Conservation (phyloP, 352 stramenopile species). For the Achlya hypogyna region DNA sequence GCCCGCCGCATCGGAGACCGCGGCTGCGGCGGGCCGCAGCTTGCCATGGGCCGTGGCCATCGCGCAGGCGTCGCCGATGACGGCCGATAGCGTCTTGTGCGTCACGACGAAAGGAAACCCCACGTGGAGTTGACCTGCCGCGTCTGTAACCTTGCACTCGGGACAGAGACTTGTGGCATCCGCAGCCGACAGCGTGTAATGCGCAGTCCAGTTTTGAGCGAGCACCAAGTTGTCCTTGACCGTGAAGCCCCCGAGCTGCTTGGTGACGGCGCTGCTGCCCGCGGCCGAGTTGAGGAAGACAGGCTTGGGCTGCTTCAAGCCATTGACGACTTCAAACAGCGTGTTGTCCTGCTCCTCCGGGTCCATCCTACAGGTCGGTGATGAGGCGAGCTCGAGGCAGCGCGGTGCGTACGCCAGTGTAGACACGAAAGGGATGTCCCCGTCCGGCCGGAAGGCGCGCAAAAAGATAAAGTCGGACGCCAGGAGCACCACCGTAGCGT, state of each 20-base stretch:
- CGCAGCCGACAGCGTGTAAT: neutral
- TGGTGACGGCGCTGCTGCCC: neutral
- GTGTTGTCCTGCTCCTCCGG: conserved; percentile 42
- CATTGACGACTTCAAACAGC: conserved; percentile 55
- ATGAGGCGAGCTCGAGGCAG: conserved; percentile 17
- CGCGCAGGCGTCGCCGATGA: conserved; percentile 61
- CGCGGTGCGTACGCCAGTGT: conserved; percentile 9
- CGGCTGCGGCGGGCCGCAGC: conserved; percentile 27
- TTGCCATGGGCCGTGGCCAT: conserved; percentile 42
- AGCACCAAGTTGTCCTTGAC: conserved; percentile 1
- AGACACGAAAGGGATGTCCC: conserved; percentile 40
- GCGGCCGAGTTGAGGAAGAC: conserved; percentile 63
- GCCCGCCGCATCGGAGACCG: conserved; percentile 47
- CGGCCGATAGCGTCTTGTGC: conserved; percentile 33
- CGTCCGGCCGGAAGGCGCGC: conserved; percentile 49
- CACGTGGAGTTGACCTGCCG: conserved; percentile 40
- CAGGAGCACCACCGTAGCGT: conserved; percentile 50
- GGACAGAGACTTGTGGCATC: conserved; percentile 4
- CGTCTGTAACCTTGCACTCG: conserved; percentile 25
- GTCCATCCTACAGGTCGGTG: conserved; percentile 29
- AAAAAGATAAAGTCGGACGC: conserved; percentile 72
- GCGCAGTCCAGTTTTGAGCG: neutral
- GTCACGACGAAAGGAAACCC: conserved; percentile 54
- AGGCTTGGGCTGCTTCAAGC: conserved; percentile 67
- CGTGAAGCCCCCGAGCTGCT: neutral